These are phyloP conservation scores for Termitomyces sp. DNA, from an alignment of 768 basidiomycete genomes.

Conservation along the genomic window DNA sequence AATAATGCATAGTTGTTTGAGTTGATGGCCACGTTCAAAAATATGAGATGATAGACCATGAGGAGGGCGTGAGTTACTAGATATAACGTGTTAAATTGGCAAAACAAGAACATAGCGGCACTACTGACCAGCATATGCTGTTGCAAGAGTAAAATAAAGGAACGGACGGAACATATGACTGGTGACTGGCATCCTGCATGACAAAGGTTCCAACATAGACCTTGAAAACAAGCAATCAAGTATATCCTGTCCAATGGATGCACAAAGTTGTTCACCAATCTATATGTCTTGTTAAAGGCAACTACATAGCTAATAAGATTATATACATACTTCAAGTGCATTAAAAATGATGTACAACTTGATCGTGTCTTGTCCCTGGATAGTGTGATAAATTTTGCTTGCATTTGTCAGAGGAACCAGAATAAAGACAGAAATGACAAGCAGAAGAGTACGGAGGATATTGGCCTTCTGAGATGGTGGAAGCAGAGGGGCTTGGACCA, in stretches of 20 bases:
- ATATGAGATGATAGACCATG: conserved; percentile 92
- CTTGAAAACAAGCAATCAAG: conserved; percentile 94
- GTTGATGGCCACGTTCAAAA: conserved; percentile 96
- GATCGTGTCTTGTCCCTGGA: conserved; percentile 97
- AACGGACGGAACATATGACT: conserved; percentile 71
- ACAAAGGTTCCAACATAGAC: conserved; percentile 75
- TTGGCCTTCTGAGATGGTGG: conserved; percentile 91
- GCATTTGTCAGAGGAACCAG: conserved; percentile 85
- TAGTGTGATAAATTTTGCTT: conserved; percentile 96
- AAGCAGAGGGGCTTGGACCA: conserved; percentile 49
- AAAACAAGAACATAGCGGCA: not conserved
- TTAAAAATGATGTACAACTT: conserved; percentile 99
- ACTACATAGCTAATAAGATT: not conserved
- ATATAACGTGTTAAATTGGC: not conserved
- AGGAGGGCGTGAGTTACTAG: conserved; percentile 87
- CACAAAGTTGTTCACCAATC: conserved; percentile 94
- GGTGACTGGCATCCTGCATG: conserved; percentile 54
- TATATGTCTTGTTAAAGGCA: conserved; percentile 23
- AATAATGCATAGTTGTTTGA: conserved; percentile 95
- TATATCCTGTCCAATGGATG: conserved; percentile 96
- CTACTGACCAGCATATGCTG: conserved; percentile 64
- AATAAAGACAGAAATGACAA: conserved; percentile 67
- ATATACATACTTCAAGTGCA: conserved; percentile 82
- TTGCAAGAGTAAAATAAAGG: conserved; percentile 77
- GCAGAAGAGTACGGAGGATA: conserved; percentile 73